A percentile compares a stretch with the other conserved stretches of the same genome.
These are phyloP conservation scores for Anthracocystis panici-leucophaei DNA, from an alignment of 1,284 basidiomycete genomes.

Conservation along the genomic window DNA sequence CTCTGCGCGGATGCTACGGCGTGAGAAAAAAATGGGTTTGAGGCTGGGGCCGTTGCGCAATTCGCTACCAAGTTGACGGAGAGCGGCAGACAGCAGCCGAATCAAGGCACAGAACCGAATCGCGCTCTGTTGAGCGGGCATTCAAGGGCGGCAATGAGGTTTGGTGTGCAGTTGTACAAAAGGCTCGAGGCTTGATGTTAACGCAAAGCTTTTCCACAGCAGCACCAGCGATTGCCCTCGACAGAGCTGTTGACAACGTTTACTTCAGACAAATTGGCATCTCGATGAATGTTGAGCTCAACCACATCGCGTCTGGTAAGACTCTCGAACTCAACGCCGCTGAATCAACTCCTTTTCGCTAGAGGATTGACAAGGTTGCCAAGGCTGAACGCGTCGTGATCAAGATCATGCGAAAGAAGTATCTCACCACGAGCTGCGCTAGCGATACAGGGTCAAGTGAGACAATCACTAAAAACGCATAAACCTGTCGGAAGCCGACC, in stretches of 20 bases:
- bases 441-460: neutral
- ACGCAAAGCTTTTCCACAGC: neutral
- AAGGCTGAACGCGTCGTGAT: constrained; percentile 1
- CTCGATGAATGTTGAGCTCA: neutral
- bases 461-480: constrained; percentile 14
- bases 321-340: neutral
- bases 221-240: neutral
- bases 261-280: neutral
- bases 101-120: neutral
- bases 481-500: constrained; percentile 35
- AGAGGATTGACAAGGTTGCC: constrained; percentile 1
- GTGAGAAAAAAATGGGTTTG: no score
- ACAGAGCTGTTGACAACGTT: neutral
- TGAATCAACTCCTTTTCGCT: constrained; percentile 6
- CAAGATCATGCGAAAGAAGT: neutral
- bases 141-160: neutral
- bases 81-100: neutral
- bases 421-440: no score
- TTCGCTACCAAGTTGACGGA: neutral
- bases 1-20: neutral
- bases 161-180: constrained; percentile 1
- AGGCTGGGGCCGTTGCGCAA: neutral
- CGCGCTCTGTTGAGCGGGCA: no score
- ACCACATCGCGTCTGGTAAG: neutral
- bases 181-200: neutral